Evolutionary conservation across 352 stramenopile genomes (phyloP).

Genomic region (Blastocystis sp.): DNA sequence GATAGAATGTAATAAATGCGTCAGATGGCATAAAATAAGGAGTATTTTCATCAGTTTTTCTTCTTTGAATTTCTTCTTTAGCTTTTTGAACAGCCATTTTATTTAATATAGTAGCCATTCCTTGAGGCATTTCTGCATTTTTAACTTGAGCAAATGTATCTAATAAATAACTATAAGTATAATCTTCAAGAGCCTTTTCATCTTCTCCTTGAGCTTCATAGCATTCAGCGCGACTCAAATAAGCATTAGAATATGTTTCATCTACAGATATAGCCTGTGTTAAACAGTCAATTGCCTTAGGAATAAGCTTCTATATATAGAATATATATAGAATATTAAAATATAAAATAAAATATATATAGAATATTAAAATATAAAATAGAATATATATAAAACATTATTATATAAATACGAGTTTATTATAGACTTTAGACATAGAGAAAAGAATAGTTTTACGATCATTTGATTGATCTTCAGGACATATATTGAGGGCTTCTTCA

Average conservation of each 20-base stretch:
- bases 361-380: no score
- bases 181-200: constrained; percentile 16
- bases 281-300: constrained; percentile 4
- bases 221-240: constrained; percentile 13
- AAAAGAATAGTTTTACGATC: no score
- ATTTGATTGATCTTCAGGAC: no score
- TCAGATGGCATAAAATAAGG: constrained; percentile 5
- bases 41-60: neutral
- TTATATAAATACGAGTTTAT: no score
- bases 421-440: no score
- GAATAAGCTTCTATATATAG: constrained; percentile 8
- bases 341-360: no score
- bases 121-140: constrained; percentile 10
- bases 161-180: constrained; percentile 23
- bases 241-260: constrained; percentile 16
- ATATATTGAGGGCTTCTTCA: no score
- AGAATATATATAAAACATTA: no score
- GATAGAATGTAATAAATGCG: constrained; percentile 29
- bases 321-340: neutral
- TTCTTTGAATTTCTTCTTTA: constrained; percentile 7
- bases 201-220: neutral
- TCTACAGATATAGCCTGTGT: constrained; percentile 32
- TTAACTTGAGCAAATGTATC: constrained; percentile 6
- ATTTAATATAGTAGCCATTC: constrained; percentile 17
- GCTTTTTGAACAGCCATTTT: neutral